phyloP scores from a whole-genome alignment of 1,284 basidiomycete genomes.

The Psilocybe mexicana region DNA sequence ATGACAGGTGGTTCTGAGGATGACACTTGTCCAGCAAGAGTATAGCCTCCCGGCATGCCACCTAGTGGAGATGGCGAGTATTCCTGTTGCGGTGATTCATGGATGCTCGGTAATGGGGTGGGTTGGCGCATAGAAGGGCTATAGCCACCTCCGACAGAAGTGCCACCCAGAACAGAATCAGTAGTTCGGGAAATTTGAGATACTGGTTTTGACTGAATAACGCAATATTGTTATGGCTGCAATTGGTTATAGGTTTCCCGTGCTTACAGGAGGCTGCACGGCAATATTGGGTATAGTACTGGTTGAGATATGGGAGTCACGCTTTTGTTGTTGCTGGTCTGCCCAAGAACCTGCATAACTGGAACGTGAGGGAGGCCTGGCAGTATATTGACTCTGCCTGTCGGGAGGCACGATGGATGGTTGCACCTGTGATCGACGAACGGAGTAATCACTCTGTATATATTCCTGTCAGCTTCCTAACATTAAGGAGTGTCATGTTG shows the following conservation, averaged over 20 bases:
- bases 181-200: constrained; percentile 19
- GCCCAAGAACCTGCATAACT: constrained; percentile 20
- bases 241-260: constrained; percentile 1
- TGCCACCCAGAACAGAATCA: constrained; percentile 13
- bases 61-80: neutral
- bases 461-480: neutral
- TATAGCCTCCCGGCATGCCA: constrained; percentile 17
- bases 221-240: constrained; percentile 1
- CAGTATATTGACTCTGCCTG: constrained; percentile 11
- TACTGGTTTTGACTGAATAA: constrained; percentile 8
- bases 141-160: constrained; percentile 4
- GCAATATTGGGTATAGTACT: constrained; percentile 29
- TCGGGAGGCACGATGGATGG: constrained; percentile 5
- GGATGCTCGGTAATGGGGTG: constrained; percentile 7
- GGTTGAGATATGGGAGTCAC: constrained; percentile 16
- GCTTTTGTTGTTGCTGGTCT: constrained; percentile 8
- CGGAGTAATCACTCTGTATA: constrained; percentile 17
- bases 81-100: constrained; percentile 9
- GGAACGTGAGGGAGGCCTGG: constrained; percentile 15
- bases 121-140: constrained; percentile 18
- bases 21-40: constrained; percentile 3
- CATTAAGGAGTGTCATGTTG: neutral
- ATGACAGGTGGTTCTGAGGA: constrained; percentile 2
- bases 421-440: constrained; percentile 1
- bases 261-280: constrained; percentile 36